Evolutionary conservation across 1,284 basidiomycete genomes (phyloP), one percentile per base, ranked within the genome.

Genomic region (Cryptococcus sp.): DNA sequence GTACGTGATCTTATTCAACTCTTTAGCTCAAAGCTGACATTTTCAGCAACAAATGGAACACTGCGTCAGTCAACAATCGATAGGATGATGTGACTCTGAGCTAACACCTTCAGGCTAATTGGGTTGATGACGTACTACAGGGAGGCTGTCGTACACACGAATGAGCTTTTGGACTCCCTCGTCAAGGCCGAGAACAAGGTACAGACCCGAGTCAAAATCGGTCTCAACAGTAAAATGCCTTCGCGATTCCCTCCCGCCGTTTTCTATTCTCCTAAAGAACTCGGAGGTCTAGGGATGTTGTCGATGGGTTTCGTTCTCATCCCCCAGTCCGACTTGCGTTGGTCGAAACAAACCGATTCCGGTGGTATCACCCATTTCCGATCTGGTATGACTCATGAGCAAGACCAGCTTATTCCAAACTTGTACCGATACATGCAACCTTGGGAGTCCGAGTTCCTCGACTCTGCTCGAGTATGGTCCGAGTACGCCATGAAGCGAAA

Each of bases 401-500:
- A 92, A 69, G 89, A 92, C 66, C 89, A 92, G 66, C 81, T 94
- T 39, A 97, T 98, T 70, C 94, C 94, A 34, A 98, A 97, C 75
- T 75, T 98, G 76, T 98, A 97, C 78, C 90, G 94, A 52, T 98
- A 98, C 77, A 83, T 98, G 21, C 91, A 97, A 69, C 94, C 94
- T 24, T 98, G 96, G 96, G 92, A 98, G 73, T 90, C 94, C 1
- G 96, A 99, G 74, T 98, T 99, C 79, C 76, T 96, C 59, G 96
- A 99, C 73, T 96, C 91, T 4, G 92, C 92, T 37, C 90, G 96
- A 59, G 96, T 98, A 24, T 99, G 96, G 96, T 91, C 89, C 2
- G 96, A 99, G 76, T 98, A 99, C 73, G 96, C 96, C 0, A 90
- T 97, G 89, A 99, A 98, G 82, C 81, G 96, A 60, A 98, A 98